These are phyloP conservation scores for Tulasnella sp. DNA, from an alignment of 768 basidiomycete species.

Conservation along the genomic window DNA sequence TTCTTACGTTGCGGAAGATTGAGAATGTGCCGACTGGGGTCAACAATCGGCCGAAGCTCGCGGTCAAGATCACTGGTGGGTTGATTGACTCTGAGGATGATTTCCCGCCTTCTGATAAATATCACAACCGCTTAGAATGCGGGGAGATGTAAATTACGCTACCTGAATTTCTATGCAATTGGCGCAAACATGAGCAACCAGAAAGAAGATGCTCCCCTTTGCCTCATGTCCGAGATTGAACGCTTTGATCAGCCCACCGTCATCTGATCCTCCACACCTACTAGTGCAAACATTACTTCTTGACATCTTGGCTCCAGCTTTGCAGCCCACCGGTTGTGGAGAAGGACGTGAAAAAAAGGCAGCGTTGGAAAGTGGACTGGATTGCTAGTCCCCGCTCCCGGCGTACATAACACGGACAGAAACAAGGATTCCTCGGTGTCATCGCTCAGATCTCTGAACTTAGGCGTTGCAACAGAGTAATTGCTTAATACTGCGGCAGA, in stretches of 20 bases:
- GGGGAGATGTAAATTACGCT: slow-evolving; percentile 24
- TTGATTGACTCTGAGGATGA: slow-evolving; percentile 10
- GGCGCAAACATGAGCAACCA: too few species aligned
- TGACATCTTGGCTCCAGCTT: too few species aligned
- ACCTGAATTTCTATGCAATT: too few species aligned
- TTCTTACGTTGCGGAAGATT: slow-evolving; percentile 92
- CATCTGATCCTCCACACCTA: too few species aligned
- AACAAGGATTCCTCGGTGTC: not conserved
- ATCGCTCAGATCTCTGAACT: slow-evolving; percentile 1
- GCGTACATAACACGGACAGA: too few species aligned
- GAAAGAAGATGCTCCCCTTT: too few species aligned
- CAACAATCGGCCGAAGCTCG: slow-evolving; percentile 81
- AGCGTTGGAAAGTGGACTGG: not conserved
- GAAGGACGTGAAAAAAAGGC: too few species aligned
- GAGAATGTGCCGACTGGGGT: slow-evolving; percentile 89
- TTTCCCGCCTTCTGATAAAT: not conserved
- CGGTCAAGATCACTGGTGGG: slow-evolving; percentile 78
- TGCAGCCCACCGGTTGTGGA: too few species aligned
- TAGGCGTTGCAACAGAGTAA: not conserved
- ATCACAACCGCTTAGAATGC: slow-evolving; percentile 20
- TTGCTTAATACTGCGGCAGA: not conserved
- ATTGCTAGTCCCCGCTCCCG: too few species aligned
- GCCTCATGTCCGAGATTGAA: too few species aligned
- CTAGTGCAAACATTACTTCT: too few species aligned
- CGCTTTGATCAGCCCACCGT: too few species aligned